Evolutionary conservation across 2,329 filamentous ascomycete species (phyloP).

Genomic region (Pseudogymnoascus sp.): DNA sequence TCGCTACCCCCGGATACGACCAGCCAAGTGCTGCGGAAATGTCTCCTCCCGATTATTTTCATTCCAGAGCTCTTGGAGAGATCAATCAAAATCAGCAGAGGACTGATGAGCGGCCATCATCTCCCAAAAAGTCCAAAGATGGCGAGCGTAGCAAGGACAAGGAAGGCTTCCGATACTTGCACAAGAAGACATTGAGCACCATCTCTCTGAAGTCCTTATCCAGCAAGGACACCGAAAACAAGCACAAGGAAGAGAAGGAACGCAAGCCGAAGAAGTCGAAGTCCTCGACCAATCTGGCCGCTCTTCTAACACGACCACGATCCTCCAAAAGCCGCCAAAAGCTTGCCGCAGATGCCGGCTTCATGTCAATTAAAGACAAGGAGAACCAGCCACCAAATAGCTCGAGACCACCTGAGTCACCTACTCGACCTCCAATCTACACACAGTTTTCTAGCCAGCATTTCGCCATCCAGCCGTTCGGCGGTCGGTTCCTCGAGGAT

Average conservation of each 20-base stretch:
- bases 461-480: slow-evolving; percentile 31
- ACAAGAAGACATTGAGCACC: slow-evolving; percentile 37
- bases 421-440: slow-evolving; percentile 59
- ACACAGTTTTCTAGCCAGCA: slow-evolving; percentile 56
- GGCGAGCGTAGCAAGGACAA: slow-evolving; percentile 27
- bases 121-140: slow-evolving; percentile 33
- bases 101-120: slow-evolving; percentile 26
- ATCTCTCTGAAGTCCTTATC: slow-evolving; percentile 38
- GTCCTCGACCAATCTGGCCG: slow-evolving; percentile 73
- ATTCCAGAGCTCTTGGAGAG: slow-evolving; percentile 44
- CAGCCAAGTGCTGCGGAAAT: slow-evolving; percentile 23
- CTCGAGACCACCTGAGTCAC: slow-evolving; percentile 34
- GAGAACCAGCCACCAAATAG: slow-evolving; percentile 66
- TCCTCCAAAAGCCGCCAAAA: slow-evolving; percentile 61
- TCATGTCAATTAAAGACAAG: slow-evolving; percentile 57
- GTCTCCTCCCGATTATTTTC: slow-evolving; percentile 30
- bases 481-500: slow-evolving; percentile 28
- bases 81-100: slow-evolving; percentile 47
- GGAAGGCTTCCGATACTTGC: slow-evolving; percentile 31
- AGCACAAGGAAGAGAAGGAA: slow-evolving; percentile 35
- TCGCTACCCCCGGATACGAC: slow-evolving; percentile 18
- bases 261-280: slow-evolving; percentile 70
- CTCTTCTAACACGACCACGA: slow-evolving; percentile 65
- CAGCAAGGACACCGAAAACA: slow-evolving; percentile 31
- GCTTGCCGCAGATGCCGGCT: slow-evolving; percentile 41